Evolutionary conservation across 768 basidiomycete species (phyloP).

Genomic region (Mycena albidolilacea): DNA sequence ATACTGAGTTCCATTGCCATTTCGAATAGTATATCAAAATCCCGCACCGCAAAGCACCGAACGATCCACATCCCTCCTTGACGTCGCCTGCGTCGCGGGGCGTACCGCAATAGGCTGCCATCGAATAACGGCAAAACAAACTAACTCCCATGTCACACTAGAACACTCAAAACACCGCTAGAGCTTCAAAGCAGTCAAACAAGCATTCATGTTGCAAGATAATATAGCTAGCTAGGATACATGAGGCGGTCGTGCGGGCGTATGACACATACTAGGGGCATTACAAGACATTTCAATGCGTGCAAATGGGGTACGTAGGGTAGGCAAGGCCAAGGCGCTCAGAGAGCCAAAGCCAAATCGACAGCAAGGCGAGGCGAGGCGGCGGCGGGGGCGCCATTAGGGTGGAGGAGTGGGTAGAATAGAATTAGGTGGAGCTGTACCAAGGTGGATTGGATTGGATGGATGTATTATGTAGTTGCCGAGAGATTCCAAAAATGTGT

Average conservation of each 20-base stretch:
- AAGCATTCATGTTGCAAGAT: conserved; percentile 36
- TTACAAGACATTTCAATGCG: conserved; percentile 35
- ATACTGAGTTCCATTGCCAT: no score
- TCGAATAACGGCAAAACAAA: not conserved
- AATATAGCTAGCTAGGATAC: conserved; percentile 38
- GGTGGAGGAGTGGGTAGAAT: conserved; percentile 29
- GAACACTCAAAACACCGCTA: not conserved
- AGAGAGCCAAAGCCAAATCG: conserved; percentile 33
- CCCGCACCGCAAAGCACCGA: not conserved
- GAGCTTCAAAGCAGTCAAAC: conserved; percentile 26
- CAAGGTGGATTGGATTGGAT: not conserved
- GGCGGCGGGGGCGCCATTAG: conserved; percentile 17
- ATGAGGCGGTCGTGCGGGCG: conserved; percentile 26
- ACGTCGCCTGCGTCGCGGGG: not conserved
- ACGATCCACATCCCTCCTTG: conserved; percentile 9
- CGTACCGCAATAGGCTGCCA: not conserved
- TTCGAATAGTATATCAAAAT: no score
- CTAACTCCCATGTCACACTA: not conserved
- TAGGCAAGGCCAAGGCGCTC: not conserved
- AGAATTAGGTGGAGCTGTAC: not conserved
- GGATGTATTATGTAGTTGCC: conserved; percentile 8
- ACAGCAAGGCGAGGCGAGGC: not conserved
- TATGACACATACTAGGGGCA: conserved; percentile 29
- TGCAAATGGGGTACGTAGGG: conserved; percentile 2
- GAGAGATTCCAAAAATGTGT: conserved; percentile 30